Base-by-base conservation (phyloP, 768 basidiomycete genomes). In the Hygrophorus pudorinus region DNA sequence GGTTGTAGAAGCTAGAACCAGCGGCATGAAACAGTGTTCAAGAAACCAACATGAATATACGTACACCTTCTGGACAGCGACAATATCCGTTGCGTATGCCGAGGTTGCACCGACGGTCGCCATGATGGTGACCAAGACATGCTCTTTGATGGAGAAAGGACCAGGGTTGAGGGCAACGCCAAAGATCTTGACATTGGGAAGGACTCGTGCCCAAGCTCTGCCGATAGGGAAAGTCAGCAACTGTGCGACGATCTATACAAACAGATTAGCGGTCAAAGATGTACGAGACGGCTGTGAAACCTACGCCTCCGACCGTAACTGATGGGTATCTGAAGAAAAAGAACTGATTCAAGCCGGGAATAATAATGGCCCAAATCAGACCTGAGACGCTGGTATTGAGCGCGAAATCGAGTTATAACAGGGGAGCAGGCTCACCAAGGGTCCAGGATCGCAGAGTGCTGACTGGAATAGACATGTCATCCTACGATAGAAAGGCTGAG, bases 291-390 rank as follows among this genome's bases (percentile, higher is more conserved):
- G 80, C 66, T 44, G 81, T 56, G 45, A 87, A 13, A 53, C 63
- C 51, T 55, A 73, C 71, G 41, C 68, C 66, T 2, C 66, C 67
- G 48, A 89, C 70, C 4, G 65, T 69, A 30, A 88, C 79, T 5
- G 75, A 70, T 3, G 85, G 85, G 54, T 76, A 82, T 12, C 81
- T 79, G 62, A 85, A 84, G 69, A 75, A 81, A 63, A 85, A 81
- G 64, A 85, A 82, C 48, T 83, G 84, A 54, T 87, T 84, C 41
- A 80, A 59, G 18, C 76, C 79, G 4, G 79, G 68, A 42, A 79
- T 68, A 54, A 86, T 50, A 29, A 85, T 72, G 3, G 84, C 73
- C 72, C 76, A 85, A 28, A 73, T 49, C 12, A 90, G 45, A 12
- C 51, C 48, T 49, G 27, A 8, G n/a, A 5, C 5, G 35, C 33